Percentiles rank a stretch among this genome's conserved stretches.
These are phyloP conservation scores for Podaxis sp. DNA, from an alignment of 768 basidiomycete genomes.

Conservation along the genomic window DNA sequence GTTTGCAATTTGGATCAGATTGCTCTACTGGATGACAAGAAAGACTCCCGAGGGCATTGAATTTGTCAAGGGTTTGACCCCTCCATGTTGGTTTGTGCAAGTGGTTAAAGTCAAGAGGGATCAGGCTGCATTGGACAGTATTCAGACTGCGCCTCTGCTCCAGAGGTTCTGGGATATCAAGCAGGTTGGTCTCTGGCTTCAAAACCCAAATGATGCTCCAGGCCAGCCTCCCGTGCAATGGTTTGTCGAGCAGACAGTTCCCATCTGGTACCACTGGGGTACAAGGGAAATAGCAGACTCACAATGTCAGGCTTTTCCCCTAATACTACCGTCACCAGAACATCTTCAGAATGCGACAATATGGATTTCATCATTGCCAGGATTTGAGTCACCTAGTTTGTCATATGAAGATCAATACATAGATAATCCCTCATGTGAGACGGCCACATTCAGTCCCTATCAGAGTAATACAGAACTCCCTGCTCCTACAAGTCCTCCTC, in stretches of 20 bases:
- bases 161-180: not conserved
- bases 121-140: not conserved
- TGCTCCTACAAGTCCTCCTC: too few relatives aligned
- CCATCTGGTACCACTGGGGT: not conserved
- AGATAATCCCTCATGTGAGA: too few relatives aligned
- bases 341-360: not conserved
- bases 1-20: not conserved
- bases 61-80: not conserved
- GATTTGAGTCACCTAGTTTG: not conserved
- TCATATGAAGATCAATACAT: too few relatives aligned
- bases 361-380: not conserved
- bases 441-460: too few relatives aligned
- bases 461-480: too few relatives aligned
- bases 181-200: not conserved
- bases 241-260: not conserved
- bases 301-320: not conserved
- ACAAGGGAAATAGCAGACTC: not conserved
- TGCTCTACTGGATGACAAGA: not conserved
- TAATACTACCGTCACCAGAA: not conserved
- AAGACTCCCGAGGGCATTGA: not conserved
- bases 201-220: not conserved
- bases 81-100: not conserved
- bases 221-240: too few relatives aligned
- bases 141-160: not conserved
- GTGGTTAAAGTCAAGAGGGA: too few relatives aligned